Conservation (phyloP, 306 rosid species). For the Cucurbita moschata region DNA sequence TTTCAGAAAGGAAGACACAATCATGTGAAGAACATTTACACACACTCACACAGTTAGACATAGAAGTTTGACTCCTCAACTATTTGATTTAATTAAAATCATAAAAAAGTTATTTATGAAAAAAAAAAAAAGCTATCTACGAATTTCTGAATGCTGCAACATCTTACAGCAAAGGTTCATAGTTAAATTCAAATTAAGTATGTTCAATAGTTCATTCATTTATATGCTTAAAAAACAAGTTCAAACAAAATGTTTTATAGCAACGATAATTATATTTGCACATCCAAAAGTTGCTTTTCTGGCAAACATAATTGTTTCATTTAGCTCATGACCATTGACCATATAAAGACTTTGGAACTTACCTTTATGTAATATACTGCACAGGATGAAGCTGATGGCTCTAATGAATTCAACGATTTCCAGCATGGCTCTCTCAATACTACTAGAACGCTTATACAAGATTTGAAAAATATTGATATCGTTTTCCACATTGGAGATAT, state of each 20-base stretch:
- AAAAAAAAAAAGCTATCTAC: not conserved
- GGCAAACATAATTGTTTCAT: not conserved
- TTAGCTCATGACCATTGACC: not conserved
- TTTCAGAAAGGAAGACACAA: not conserved
- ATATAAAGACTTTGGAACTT: not conserved
- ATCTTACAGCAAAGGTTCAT: not conserved
- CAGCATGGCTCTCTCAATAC: constrained; percentile 79
- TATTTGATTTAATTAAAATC: not conserved
- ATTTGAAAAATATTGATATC: constrained; percentile 60
- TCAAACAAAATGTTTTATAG: not conserved
- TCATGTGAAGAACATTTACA: not conserved
- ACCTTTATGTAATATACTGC: constrained; percentile 9
- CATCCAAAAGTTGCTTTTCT: not conserved
- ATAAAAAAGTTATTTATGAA: not conserved
- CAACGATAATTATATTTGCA: not conserved
- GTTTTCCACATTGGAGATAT: constrained; percentile 88
- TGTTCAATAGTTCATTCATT: not conserved
- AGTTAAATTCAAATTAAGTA: not conserved
- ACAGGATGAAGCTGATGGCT: constrained; percentile 96
- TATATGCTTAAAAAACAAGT: not conserved
- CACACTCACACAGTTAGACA: not conserved
- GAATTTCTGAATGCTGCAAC: not conserved
- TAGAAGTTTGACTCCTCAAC: not conserved
- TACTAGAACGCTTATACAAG: constrained; percentile 55
- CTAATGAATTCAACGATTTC: constrained; percentile 80